Evolutionary conservation across 2,329 filamentous ascomycete genomes (phyloP), one percentile per base, ranked within the genome.

Genomic region (Bipolaris bicolor): DNA sequence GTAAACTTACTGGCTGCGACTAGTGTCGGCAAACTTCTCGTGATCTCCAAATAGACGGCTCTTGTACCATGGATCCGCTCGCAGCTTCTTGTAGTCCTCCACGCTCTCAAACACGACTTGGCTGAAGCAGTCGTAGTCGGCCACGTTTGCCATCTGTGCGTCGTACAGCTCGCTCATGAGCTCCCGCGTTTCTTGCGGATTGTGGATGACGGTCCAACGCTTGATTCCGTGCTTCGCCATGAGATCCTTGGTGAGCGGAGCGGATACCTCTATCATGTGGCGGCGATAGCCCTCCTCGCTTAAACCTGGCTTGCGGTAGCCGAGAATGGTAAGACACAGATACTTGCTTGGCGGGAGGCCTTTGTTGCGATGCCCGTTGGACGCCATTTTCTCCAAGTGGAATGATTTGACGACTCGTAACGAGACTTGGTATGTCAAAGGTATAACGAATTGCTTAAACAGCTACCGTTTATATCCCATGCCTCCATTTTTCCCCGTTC

Each of bases 161-260:
- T 83, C 81, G 61, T 73, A 78, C 0, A 83, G 65, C 49, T 73
- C 59, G 10, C 59, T 49, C 53, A 52, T 82, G 10, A 81, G 61
- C 0, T 64, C 62, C 4, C 79, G 74, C 0, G 78, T 78, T 1
- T 55, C 57, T 1, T 24, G 60, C 10, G 62, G 62, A 51, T 80
- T 82, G 60, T 82, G 80, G 26, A 80, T 79, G 71, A 73, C 64
- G 0, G 79, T 82, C 80, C 80, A 83, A 50, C 79, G 60, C 55
- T 75, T 76, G 9, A 84, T 67, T 0, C 80, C 80, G 54, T 83
- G 82, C 57, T 82, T 81, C 1, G 76, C 78, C 80, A 83, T 82
- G 1, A 83, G 70, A 13, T 73, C 78, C 50, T 80, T 78, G 3
- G 78, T 79, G 71, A 83, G 69, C 0, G 81, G 80, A 0, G 79